Conservation (phyloP, 495 filamentous ascomycete species). For the Penicillium cosmopolitanum region DNA sequence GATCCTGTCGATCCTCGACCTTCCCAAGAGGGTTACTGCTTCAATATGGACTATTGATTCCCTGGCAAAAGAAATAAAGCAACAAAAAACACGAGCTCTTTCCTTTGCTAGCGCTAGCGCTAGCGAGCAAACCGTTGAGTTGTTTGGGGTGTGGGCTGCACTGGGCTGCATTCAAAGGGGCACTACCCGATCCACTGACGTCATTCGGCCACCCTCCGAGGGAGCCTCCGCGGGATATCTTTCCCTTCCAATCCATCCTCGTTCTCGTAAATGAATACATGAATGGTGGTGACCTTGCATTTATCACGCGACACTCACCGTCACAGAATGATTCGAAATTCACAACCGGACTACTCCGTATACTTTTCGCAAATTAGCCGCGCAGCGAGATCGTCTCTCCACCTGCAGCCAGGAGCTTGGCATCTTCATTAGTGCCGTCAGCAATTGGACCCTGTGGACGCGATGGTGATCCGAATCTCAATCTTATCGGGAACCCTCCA, state of each 20-base stretch:
- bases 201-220: neutral
- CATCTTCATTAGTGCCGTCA: neutral
- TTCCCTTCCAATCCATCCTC: too few species aligned
- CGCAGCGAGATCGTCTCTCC: neutral
- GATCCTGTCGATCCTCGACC: constrained; percentile 2
- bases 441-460: neutral
- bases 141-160: neutral
- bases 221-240: neutral
- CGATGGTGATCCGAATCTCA: neutral
- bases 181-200: neutral
- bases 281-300: too few species aligned
- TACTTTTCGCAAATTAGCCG: neutral
- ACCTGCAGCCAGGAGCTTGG: constrained; percentile 2
- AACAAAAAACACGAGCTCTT: neutral
- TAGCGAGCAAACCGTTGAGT: neutral
- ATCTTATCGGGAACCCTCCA: neutral
- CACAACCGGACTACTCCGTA: too few species aligned
- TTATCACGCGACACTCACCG: too few species aligned
- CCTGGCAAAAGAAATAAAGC: neutral
- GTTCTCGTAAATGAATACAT: too few species aligned
- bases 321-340: neutral
- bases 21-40: constrained; percentile 3
- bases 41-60: neutral
- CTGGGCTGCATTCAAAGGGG: neutral
- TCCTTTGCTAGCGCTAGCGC: neutral